These are phyloP conservation scores for Talaromyces marneffei DNA, from an alignment of 2,329 filamentous ascomycete species.

Conservation along the genomic window DNA sequence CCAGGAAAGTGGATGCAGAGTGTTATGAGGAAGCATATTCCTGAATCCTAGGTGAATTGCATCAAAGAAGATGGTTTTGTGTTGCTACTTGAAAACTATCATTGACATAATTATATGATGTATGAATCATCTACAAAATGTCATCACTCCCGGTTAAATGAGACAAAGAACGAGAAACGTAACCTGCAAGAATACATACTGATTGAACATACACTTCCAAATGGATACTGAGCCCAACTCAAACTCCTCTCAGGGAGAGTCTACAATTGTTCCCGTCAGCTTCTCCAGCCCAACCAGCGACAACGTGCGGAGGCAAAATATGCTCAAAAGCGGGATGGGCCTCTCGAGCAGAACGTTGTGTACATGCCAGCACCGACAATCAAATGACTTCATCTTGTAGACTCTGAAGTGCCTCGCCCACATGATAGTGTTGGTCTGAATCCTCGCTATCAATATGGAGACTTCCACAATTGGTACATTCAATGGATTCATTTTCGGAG, in stretches of 20 bases:
- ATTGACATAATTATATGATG: not conserved
- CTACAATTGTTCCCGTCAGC: constrained; percentile 45
- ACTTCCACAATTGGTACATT: constrained; percentile 66
- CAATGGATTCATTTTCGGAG: constrained; percentile 55
- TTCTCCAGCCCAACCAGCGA: constrained; percentile 50
- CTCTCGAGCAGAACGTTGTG: constrained; percentile 50
- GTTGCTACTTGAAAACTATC: too few relatives aligned
- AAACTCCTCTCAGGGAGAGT: constrained; percentile 47
- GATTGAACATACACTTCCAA: constrained; percentile 28
- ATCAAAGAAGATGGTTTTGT: not conserved
- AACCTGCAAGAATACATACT: not conserved
- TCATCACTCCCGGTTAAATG: not conserved
- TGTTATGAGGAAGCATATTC: constrained; percentile 29
- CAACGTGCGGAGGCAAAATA: constrained; percentile 55
- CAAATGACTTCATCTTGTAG: constrained; percentile 63
- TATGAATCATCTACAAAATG: not conserved
- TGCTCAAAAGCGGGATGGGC: constrained; percentile 62
- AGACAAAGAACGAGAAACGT: not conserved
- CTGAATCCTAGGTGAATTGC: not conserved
- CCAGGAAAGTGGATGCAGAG: constrained; percentile 30
- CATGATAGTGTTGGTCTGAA: constrained; percentile 58
- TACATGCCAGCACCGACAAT: constrained; percentile 69
- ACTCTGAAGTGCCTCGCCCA: constrained; percentile 61
- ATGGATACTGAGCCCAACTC: constrained; percentile 53
- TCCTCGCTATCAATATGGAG: constrained; percentile 60